Evolutionary conservation across 2,329 filamentous ascomycete species (phyloP).

Genomic region (Arthrobotrys pseudoclavata): DNA sequence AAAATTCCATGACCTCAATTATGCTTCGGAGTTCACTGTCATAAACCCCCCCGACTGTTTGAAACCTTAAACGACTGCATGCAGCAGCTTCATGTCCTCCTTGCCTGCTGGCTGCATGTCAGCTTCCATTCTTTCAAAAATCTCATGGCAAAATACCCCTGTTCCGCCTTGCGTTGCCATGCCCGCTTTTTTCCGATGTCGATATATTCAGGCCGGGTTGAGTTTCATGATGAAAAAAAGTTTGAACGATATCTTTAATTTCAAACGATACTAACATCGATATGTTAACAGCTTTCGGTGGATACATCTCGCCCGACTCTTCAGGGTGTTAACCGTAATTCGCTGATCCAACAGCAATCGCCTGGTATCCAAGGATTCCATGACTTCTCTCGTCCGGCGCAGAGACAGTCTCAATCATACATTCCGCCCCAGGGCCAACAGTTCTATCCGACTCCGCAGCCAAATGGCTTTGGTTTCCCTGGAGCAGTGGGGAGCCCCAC

Average conservation of each 20-base stretch:
- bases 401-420: conserved; percentile 42
- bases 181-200: background rate
- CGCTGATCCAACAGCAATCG: conserved; percentile 33
- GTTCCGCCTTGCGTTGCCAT: conserved; percentile 34
- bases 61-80: conserved; percentile 12
- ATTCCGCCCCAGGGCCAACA: conserved; percentile 32
- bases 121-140: conserved; percentile 20
- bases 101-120: conserved; percentile 18
- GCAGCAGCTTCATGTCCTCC: conserved; percentile 15
- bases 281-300: conserved; percentile 23
- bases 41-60: conserved; percentile 5
- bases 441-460: conserved; percentile 51
- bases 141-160: conserved; percentile 23
- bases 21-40: background rate
- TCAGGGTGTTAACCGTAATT: conserved; percentile 16
- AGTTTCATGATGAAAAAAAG: background rate
- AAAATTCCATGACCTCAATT: conserved; percentile 29
- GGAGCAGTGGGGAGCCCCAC: conserved; percentile 33
- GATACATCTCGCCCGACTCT: conserved; percentile 26
- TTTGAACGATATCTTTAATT: background rate
- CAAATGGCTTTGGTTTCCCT: conserved; percentile 49
- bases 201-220: background rate
- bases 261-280: conserved; percentile 6
- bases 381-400: conserved; percentile 24
- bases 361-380: conserved; percentile 34